Base-by-base conservation (phyloP, 495 filamentous ascomycete genomes). In the Xylaria flabelliformis region DNA sequence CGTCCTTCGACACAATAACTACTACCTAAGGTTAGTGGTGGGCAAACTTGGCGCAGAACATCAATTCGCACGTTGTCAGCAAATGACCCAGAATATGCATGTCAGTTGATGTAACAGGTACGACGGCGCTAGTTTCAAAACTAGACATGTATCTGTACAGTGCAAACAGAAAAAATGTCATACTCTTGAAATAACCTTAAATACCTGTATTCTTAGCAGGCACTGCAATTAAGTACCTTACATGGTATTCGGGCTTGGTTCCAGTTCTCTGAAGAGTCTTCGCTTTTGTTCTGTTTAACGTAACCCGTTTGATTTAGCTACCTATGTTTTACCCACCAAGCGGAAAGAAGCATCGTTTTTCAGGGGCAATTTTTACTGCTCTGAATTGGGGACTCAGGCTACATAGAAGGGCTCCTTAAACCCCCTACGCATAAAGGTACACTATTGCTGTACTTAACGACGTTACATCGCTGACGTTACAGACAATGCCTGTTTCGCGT, bases 51-150 rank as follows among this genome's bases (percentile, higher is more conserved):
- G 46, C 44, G 44, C 44, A 19, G 17, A 36, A n/a, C 10, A 19
- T 32, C 17, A 66, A 66, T 41, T 42, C 65, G 50, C 48, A 56
- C 65, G 64, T 67, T 67, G 64, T 67, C 64, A 67, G 64, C 64
- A 67, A 34, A 48, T 24, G 62, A 24, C 36, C 59, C 34, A 26
- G 10, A 42, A 42, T 42, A 42, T 39, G 55, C 55, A 34, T 42
- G 39, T 42, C 39, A 42, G 39, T 42, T 42, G 39, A 42, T 13
- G 55, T 34, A 36, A 36, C 32, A 19, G 55, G 13, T 36, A 59
- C 13, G 3, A n/a, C 29, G 34, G 13, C 32, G 5, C 59, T 26
- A 63, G 59, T 42, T 44, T 44, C 39, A 26, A 10, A 34, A 64
- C 13, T 1, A 15, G 61, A 17, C 39, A 44, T 15, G 61, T 64